Conservation (phyloP, 352 stramenopile genomes). For the Phytophthora macrochlamydospora region DNA sequence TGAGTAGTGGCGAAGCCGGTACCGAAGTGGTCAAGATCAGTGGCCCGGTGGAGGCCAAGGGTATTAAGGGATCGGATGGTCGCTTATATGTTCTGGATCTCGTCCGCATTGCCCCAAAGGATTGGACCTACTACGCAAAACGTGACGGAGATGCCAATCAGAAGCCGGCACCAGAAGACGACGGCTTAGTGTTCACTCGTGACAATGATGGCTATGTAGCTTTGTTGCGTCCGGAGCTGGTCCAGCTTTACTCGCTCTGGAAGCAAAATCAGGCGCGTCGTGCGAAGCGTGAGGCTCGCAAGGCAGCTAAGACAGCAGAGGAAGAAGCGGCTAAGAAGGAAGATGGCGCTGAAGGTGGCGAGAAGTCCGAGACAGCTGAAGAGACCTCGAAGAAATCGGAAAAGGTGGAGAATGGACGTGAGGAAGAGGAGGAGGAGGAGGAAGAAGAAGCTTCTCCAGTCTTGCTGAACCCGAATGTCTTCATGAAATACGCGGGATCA, state of each 20-base stretch:
- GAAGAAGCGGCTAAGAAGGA: conserved; percentile 32
- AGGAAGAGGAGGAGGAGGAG: conserved; percentile 51
- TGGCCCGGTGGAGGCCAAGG: conserved; percentile 95
- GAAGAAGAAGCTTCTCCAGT: conserved; percentile 61
- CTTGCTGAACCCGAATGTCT: conserved; percentile 87
- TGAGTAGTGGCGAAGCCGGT: conserved; percentile 55
- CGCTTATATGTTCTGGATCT: conserved; percentile 96
- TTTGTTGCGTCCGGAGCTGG: conserved; percentile 93
- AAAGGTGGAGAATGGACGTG: conserved; percentile 10
- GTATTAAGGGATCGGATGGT: conserved; percentile 94
- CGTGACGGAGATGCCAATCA: conserved; percentile 33
- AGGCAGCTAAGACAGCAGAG: conserved; percentile 52
- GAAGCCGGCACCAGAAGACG: conserved; percentile 27
- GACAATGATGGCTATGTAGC: conserved; percentile 89
- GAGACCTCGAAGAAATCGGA: conserved; percentile 25
- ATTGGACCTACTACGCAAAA: conserved; percentile 92
- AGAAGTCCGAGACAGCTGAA: conserved; percentile 25
- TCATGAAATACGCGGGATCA: conserved; percentile 89
- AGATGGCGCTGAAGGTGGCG: conserved; percentile 17
- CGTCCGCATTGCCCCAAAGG: conserved; percentile 93
- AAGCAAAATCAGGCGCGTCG: conserved; percentile 87
- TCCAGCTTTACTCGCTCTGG: conserved; percentile 91
- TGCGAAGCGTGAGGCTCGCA: conserved; percentile 53
- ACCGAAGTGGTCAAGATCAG: conserved; percentile 79
- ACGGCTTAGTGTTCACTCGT: conserved; percentile 68